Conservation (phyloP, 2,329 filamentous ascomycete species). For the Botrytis tulipae region DNA sequence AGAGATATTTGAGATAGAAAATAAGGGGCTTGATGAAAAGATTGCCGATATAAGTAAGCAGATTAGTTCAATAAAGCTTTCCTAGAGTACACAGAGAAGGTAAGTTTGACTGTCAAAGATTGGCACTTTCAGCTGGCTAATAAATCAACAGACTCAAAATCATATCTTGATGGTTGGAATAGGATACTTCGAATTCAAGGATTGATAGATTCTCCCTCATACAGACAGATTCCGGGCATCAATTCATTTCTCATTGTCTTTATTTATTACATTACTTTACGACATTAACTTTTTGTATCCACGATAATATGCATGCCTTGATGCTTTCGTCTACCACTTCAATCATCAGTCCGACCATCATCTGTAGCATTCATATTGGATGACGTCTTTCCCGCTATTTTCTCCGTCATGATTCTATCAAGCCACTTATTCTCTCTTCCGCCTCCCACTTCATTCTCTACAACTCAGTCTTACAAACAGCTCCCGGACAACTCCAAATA, state of each 20-base stretch:
- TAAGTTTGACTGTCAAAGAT: background rate
- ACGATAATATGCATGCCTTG: background rate
- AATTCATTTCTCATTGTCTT: background rate
- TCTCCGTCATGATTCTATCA: background rate
- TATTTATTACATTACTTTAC: conserved; percentile 6
- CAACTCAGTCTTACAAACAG: background rate
- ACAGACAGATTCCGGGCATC: rapidly evolving
- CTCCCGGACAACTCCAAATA: conserved; percentile 4
- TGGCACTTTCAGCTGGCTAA: background rate
- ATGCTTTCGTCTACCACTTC: background rate
- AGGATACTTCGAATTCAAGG: background rate
- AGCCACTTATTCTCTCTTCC: background rate
- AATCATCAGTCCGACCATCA: background rate
- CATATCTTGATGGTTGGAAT: too few relatives aligned
- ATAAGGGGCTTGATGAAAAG: rapidly evolving
- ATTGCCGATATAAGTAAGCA: background rate
- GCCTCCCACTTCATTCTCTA: background rate
- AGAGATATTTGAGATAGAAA: background rate
- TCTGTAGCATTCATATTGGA: background rate
- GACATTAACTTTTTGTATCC: background rate
- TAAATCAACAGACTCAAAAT: background rate
- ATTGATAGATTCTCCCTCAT: background rate
- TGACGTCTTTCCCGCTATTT: too few relatives aligned
- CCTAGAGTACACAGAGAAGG: background rate
- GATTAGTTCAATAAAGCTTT: background rate